Base-by-base conservation (phyloP, 2,329 filamentous ascomycete species). In the Nakataea oryzae region DNA sequence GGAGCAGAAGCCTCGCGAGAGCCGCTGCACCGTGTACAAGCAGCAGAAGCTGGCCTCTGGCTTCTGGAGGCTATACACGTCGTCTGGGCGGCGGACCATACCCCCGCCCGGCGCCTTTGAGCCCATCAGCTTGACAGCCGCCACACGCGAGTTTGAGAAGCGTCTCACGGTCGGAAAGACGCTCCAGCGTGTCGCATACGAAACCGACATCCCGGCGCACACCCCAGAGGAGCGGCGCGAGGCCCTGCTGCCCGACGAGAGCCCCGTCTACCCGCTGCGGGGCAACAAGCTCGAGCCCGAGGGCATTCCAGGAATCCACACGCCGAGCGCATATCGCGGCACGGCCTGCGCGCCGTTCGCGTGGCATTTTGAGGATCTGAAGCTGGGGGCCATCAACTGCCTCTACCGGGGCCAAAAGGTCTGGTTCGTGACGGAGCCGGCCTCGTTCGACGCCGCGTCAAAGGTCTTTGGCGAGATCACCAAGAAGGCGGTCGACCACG, bases 171-270 rank as follows among this genome's bases (percentile, higher is more conserved):
- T n/a, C 24, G 28, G 41, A 14, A 47, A 60, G 41, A 60, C 32
- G n/a, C 47, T 60, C 24, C 26, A 60, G 41, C 26, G 41, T 54
- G 58, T 60, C 47, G 58, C 58, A 26, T 60, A 60, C 28, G 29
- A 60, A 14, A 60, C 58, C 24, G 58, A 60, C 58, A 60, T 60
- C 58, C 58, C 58, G 27, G 58, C 58, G 41, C 26, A 60, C 13
- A 60, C 58, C 27, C 17, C 32, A 21, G 47, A 60, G 32, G 58
- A 60, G 41, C 58, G 58, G 24, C 24, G 26, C 13, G 27, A 28
- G 24, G 58, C 58, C 26, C 41, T 28, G 21, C 26, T 60, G 41
- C 58, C 58, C 41, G n/a, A n/a, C 11, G 58, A 60, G 41, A 60
- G 58, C n/a, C 58, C 58, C 13, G 41, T 60, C 12, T 60, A 34